A percentile compares a stretch with the other conserved stretches of the same genome.
phyloP scores from a whole-genome alignment of 495 filamentous ascomycete species.

The Endocarpon pusillum region DNA sequence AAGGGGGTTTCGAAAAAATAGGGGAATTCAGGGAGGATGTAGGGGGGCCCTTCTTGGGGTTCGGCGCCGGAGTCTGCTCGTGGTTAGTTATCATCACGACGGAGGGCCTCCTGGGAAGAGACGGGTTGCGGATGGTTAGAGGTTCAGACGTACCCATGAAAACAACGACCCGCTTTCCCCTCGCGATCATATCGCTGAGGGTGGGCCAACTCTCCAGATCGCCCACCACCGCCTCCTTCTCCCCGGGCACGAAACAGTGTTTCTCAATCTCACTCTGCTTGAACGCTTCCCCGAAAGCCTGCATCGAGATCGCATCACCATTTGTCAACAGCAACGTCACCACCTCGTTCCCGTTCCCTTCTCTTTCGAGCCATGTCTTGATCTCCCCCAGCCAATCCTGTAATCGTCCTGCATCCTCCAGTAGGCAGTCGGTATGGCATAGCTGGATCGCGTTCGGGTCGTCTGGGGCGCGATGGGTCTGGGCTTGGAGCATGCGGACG shows the following conservation, averaged over 20 bases:
- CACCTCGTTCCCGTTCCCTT: slow-evolving; percentile 46
- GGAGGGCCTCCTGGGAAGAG: too few relatives aligned
- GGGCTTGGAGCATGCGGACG: slow-evolving; percentile 50
- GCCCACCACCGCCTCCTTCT: slow-evolving; percentile 10
- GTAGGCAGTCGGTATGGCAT: slow-evolving; percentile 47
- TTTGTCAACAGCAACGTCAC: slow-evolving; percentile 56
- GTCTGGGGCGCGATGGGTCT: slow-evolving; percentile 37
- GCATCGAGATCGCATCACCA: slow-evolving; percentile 33
- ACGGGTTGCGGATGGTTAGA: background rate
- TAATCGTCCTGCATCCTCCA: slow-evolving; percentile 49
- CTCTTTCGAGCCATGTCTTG: slow-evolving; percentile 49
- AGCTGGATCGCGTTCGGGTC: slow-evolving; percentile 33
- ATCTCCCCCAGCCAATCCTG: slow-evolving; percentile 37
- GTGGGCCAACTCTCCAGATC: slow-evolving; percentile 42
- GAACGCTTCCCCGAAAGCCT: slow-evolving; percentile 36
- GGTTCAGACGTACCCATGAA: slow-evolving; percentile 34
- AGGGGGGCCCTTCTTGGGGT: slow-evolving; percentile 31
- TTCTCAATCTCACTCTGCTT: slow-evolving; percentile 31
- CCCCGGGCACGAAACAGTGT: slow-evolving; percentile 39
- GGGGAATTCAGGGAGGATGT: slow-evolving; percentile 52
- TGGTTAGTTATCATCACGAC: too few relatives aligned
- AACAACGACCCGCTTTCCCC: slow-evolving; percentile 41
- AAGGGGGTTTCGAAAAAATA: slow-evolving; percentile 59
- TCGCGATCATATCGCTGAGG: slow-evolving; percentile 38
- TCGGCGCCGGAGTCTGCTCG: slow-evolving; percentile 29